phyloP scores from a whole-genome alignment of 768 basidiomycete genomes.

The Amylocystis lapponica region DNA sequence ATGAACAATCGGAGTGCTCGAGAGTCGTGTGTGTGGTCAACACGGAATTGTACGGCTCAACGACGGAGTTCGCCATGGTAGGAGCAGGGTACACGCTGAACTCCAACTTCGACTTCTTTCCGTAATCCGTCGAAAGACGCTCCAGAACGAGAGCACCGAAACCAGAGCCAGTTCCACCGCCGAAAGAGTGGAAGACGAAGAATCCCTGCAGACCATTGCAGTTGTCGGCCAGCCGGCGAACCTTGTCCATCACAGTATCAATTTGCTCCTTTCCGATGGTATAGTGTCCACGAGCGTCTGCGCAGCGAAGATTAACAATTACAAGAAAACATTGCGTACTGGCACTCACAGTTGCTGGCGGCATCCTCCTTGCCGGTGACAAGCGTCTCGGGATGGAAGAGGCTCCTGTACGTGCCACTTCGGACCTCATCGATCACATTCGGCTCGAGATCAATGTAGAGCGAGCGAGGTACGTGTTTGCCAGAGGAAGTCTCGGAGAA shows the following conservation, averaged over 20 bases:
- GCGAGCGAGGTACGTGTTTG: conserved; percentile 95
- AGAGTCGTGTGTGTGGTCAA: conserved; percentile 98
- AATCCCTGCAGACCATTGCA: conserved; percentile 98
- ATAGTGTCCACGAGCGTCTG: conserved; percentile 98
- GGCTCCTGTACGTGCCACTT: conserved; percentile 89
- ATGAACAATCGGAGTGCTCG: conserved; percentile 99
- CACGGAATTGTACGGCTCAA: conserved; percentile 98
- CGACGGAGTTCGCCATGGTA: conserved; percentile 90
- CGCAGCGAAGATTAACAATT: background rate
- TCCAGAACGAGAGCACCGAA: conserved; percentile 97
- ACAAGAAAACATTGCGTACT: background rate
- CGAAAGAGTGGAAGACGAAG: conserved; percentile 99
- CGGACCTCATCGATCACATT: conserved; percentile 98
- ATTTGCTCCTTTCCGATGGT: conserved; percentile 98
- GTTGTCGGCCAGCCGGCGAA: conserved; percentile 95
- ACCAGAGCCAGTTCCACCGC: conserved; percentile 98
- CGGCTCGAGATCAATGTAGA: conserved; percentile 96
- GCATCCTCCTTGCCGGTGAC: conserved; percentile 99
- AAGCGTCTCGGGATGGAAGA: conserved; percentile 99
- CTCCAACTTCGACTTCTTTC: conserved; percentile 99
- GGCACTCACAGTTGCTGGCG: conserved; percentile 88
- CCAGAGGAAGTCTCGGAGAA: conserved; percentile 97
- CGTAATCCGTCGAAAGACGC: conserved; percentile 95
- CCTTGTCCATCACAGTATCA: conserved; percentile 94
- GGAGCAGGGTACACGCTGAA: conserved; percentile 98